A percentile compares a stretch with the other conserved stretches of the same genome.
Evolutionary conservation across 2,329 filamentous ascomycete genomes (phyloP).

Genomic region (Neurospora sp.): DNA sequence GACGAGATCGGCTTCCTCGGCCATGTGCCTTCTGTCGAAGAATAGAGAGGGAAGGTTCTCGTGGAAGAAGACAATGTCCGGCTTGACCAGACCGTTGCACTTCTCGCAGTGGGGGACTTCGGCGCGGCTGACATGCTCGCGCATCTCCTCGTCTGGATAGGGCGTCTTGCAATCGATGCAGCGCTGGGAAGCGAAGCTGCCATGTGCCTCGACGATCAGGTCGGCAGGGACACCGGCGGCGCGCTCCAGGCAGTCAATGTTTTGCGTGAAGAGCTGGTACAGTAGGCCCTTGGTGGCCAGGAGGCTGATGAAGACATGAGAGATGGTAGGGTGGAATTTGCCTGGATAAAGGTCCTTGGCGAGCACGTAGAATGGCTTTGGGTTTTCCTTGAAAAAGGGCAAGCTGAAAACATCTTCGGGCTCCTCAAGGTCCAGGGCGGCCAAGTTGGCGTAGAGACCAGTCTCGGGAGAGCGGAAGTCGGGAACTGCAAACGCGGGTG

Average conservation of each 20-base stretch:
- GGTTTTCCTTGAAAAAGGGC: slow-evolving; percentile 73
- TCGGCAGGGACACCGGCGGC: slow-evolving; percentile 72
- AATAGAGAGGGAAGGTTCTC: slow-evolving; percentile 52
- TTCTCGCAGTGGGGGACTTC: slow-evolving; percentile 60
- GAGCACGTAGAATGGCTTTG: slow-evolving; percentile 82
- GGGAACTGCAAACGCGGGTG: slow-evolving; percentile 51
- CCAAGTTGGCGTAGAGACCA: slow-evolving; percentile 87
- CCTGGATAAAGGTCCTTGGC: slow-evolving; percentile 90
- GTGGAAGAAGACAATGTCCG: slow-evolving; percentile 91
- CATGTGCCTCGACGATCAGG: slow-evolving; percentile 85
- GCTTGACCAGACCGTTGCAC: slow-evolving; percentile 78
- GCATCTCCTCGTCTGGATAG: slow-evolving; percentile 69
- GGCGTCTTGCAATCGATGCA: slow-evolving; percentile 76
- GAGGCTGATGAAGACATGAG: slow-evolving; percentile 79
- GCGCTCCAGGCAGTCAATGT: slow-evolving; percentile 92
- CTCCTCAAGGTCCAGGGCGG: slow-evolving; percentile 73
- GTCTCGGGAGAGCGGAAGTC: slow-evolving; percentile 93
- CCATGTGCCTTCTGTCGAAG: slow-evolving; percentile 44
- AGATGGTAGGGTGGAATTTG: slow-evolving; percentile 76
- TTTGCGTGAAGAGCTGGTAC: slow-evolving; percentile 87
- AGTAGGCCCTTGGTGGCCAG: slow-evolving; percentile 71
- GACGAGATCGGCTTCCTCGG: slow-evolving; percentile 42
- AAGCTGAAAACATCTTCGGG: slow-evolving; percentile 95
- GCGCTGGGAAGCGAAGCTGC: slow-evolving; percentile 82
- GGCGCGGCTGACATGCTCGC: slow-evolving; percentile 52